Conservation (phyloP, 768 basidiomycete species). For the Boletus tomentosulus region DNA sequence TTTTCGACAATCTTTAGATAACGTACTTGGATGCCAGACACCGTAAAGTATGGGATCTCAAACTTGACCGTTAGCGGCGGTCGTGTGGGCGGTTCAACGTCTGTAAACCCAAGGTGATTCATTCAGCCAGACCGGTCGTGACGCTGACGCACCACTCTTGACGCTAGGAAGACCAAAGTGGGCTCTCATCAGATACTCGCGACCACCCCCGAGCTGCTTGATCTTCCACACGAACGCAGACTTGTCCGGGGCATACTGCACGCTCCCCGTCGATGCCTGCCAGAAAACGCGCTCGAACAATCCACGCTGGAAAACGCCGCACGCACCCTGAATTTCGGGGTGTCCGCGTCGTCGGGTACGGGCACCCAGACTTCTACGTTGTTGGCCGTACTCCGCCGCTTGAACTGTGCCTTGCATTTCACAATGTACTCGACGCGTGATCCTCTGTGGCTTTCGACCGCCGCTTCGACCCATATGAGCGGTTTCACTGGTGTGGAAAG, state of each 20-base stretch:
- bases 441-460: constrained; percentile 93
- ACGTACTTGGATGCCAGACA: constrained; percentile 94
- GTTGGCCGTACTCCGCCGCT: constrained; percentile 92
- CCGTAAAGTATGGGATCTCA: constrained; percentile 98
- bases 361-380: constrained; percentile 99
- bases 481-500: constrained; percentile 95
- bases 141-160: constrained; percentile 62
- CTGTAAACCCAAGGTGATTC: constrained; percentile 42
- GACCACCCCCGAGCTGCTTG: constrained; percentile 92
- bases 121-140: not conserved
- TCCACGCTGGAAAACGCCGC: not conserved
- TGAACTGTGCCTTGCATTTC: constrained; percentile 96
- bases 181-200: constrained; percentile 97
- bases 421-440: constrained; percentile 94
- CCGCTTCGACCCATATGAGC: constrained; percentile 90
- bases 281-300: not conserved
- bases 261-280: constrained; percentile 90
- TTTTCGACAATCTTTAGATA: constrained; percentile 99
- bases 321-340: constrained; percentile 87
- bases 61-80: constrained; percentile 97
- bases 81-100: constrained; percentile 66
- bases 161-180: constrained; percentile 97
- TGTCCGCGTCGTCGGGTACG: constrained; percentile 98
- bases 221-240: constrained; percentile 99
- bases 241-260: constrained; percentile 97